Conservation (phyloP, 2,329 filamentous ascomycete species). For the Alternaria sp. region DNA sequence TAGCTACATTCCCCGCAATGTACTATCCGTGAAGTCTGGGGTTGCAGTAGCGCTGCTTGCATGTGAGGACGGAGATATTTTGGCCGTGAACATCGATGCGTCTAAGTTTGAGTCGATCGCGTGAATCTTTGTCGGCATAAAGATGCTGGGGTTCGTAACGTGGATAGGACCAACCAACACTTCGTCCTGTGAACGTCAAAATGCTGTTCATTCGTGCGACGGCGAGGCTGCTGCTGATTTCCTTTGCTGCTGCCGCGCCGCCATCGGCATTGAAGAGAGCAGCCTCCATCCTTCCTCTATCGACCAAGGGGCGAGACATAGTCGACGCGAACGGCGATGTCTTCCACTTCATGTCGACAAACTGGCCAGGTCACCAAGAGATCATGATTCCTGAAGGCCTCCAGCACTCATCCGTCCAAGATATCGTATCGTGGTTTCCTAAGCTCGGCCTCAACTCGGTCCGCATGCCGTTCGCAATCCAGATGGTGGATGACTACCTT, state of each 20-base stretch:
- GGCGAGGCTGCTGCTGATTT: constrained; percentile 18
- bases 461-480: constrained; percentile 67
- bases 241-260: constrained; percentile 22
- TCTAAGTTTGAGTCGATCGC: neutral
- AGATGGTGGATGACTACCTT: constrained; percentile 63
- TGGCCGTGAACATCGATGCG: neutral
- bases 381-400: constrained; percentile 71
- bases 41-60: neutral
- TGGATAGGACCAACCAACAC: neutral
- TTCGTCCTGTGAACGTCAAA: neutral
- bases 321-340: constrained; percentile 44
- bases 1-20: neutral
- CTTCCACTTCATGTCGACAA: constrained; percentile 60
- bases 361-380: constrained; percentile 68
- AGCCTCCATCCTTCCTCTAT: constrained; percentile 34
- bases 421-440: constrained; percentile 64
- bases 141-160: neutral
- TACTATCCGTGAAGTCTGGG: neutral
- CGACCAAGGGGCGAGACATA: constrained; percentile 42
- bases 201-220: neutral
- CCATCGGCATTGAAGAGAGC: constrained; percentile 20
- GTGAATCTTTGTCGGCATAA: neutral
- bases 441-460: constrained; percentile 68
- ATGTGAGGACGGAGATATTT: neutral
- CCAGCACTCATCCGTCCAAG: constrained; percentile 64